Conservation (phyloP, 2,329 filamentous ascomycete species). For the Trichoderma atroviride region DNA sequence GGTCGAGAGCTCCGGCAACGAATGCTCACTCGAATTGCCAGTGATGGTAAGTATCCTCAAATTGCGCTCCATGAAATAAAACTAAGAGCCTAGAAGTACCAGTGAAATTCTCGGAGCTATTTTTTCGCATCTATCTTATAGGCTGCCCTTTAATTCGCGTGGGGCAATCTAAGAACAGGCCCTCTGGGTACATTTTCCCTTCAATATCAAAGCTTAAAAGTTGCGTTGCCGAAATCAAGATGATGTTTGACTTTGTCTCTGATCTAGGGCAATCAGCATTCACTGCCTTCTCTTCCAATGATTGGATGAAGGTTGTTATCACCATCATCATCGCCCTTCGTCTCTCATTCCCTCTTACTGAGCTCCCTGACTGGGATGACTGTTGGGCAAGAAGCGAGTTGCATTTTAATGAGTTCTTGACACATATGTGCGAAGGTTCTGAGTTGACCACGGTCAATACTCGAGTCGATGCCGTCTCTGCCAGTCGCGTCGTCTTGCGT, state of each 20-base stretch:
- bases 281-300: neutral
- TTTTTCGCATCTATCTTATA: neutral
- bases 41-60: neutral
- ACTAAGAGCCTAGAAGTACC: neutral
- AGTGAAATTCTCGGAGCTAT: neutral
- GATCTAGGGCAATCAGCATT: neutral
- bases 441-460: neutral
- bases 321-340: neutral
- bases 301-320: neutral
- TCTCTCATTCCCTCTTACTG: neutral
- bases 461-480: neutral
- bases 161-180: neutral
- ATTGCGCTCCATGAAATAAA: neutral
- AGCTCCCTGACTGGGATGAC: neutral
- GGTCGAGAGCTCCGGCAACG: slow-evolving; percentile 45
- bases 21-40: slow-evolving; percentile 42
- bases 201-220: neutral
- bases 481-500: neutral
- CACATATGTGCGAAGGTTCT: neutral
- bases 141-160: neutral
- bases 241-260: neutral
- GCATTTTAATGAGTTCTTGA: neutral
- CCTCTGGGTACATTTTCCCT: neutral
- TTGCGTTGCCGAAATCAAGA: neutral
- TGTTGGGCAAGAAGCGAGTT: neutral